Percentiles rank a stretch among this genome's conserved stretches.
Evolutionary conservation across 2,329 filamentous ascomycete genomes (phyloP).

Genomic region (Coleophoma cylindrospora): DNA sequence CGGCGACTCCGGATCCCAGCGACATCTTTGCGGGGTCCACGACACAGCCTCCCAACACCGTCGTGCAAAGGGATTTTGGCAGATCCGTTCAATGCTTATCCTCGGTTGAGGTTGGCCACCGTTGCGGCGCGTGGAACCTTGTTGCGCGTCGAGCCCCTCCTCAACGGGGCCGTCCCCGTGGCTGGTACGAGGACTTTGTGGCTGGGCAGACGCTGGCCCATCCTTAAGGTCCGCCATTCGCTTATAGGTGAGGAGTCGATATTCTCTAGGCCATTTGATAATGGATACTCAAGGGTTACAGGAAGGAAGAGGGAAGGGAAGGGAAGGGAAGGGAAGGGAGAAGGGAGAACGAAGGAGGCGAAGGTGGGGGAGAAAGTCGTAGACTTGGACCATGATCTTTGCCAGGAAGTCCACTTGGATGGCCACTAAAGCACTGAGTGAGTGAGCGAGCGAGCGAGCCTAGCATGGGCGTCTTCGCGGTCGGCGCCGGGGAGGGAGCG

Average conservation of each 20-base stretch:
- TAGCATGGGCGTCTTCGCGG: too few species aligned
- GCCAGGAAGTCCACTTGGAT: too few species aligned
- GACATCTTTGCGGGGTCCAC: slow-evolving; percentile 61
- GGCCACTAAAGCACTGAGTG: too few species aligned
- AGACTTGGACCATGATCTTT: too few species aligned
- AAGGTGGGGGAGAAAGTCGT: too few species aligned
- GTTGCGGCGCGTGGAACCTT: slow-evolving; percentile 5
- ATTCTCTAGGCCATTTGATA: not conserved
- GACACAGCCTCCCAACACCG: slow-evolving; percentile 29
- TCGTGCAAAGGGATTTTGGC: slow-evolving; percentile 1
- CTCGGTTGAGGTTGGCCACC: slow-evolving; percentile 5
- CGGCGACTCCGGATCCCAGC: slow-evolving; percentile 62
- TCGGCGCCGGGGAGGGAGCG: too few species aligned
- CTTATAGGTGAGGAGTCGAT: too few species aligned
- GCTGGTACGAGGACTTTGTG: not conserved
- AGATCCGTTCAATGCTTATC: slow-evolving; percentile 10
- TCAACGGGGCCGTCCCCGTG: not conserved
- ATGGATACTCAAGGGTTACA: not conserved
- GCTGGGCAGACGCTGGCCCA: not conserved
- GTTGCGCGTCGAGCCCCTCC: not conserved
- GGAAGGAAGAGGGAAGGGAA: not conserved
- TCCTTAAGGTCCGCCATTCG: not conserved
- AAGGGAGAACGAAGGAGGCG: too few species aligned
- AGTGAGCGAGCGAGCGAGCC: too few species aligned
- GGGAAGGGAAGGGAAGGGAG: not conserved